Percentiles rank a stretch among this genome's conserved stretches.
Evolutionary conservation across 768 basidiomycete species (phyloP).

Genomic region (Clitopilus hobsonii): DNA sequence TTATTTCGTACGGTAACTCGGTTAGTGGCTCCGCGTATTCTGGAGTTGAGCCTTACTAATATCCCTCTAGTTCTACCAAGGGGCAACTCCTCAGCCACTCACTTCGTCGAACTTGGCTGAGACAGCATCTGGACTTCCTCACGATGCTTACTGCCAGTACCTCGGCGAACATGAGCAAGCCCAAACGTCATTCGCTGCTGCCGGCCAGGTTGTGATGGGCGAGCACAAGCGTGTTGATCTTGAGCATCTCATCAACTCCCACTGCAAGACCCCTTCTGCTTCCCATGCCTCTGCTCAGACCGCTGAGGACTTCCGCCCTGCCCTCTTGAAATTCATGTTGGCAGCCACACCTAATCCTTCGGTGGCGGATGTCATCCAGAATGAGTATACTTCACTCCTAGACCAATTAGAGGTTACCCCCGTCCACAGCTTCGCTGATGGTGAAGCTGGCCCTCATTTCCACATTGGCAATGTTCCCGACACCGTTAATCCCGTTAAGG

Average conservation of each 20-base stretch:
- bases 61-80: constrained; percentile 66
- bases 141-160: constrained; percentile 9
- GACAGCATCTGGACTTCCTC: constrained; percentile 16
- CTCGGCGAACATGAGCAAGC: constrained; percentile 9
- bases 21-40: constrained; percentile 31
- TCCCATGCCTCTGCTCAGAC: constrained; percentile 33
- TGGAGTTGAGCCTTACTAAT: neutral
- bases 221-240: neutral
- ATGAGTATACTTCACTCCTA: constrained; percentile 45
- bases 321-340: constrained; percentile 77
- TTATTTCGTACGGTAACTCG: constrained; percentile 86
- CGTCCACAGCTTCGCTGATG: constrained; percentile 42
- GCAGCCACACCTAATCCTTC: constrained; percentile 56
- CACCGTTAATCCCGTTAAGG: constrained; percentile 76
- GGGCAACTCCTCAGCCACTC: constrained; percentile 39
- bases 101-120: neutral
- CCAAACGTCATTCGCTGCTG: neutral
- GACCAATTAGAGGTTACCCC: constrained; percentile 41
- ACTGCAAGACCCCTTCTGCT: neutral
- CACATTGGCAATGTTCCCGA: constrained; percentile 64
- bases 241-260: neutral
- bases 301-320: constrained; percentile 49
- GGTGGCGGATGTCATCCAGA: constrained; percentile 43
- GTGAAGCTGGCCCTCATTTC: constrained; percentile 33
- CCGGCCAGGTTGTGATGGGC: neutral